Percentiles rank a stretch among this genome's conserved stretches.
phyloP scores from a whole-genome alignment of 352 stramenopile genomes.

The Phytopythium vexans region DNA sequence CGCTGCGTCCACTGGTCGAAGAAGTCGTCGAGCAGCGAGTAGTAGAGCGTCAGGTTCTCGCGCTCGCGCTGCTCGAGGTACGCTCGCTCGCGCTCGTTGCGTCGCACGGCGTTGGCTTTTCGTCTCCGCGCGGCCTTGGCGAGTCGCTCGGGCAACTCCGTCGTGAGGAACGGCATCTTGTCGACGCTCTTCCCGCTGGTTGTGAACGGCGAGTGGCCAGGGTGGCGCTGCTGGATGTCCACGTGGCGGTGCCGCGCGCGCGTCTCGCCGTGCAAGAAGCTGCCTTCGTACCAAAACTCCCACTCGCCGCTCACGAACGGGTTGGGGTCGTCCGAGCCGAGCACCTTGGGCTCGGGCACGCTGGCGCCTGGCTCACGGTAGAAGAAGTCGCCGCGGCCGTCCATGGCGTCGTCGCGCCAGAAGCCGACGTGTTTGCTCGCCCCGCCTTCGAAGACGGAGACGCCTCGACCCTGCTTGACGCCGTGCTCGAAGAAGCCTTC shows the following conservation, averaged over 20 bases:
- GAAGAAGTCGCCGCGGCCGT: conserved; percentile 56
- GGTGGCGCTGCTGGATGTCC: conserved; percentile 20
- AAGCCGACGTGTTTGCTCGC: conserved; percentile 54
- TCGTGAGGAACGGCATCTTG: conserved; percentile 57
- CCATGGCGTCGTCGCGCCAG: conserved; percentile 63
- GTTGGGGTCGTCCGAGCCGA: conserved; percentile 1
- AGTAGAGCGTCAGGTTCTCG: conserved; percentile 55
- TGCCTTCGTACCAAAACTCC: conserved; percentile 76
- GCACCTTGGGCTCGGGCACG: too few relatives aligned
- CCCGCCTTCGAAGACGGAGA: conserved; percentile 29
- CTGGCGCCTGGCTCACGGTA: conserved; percentile 14
- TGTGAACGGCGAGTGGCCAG: conserved; percentile 45
- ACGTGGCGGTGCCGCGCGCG: conserved; percentile 52
- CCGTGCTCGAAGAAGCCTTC: conserved; percentile 61
- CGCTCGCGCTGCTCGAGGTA: conserved; percentile 45
- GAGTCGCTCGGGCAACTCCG: conserved; percentile 29
- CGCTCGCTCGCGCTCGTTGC: conserved; percentile 29
- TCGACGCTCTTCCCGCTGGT: conserved; percentile 63
- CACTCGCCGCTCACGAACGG: conserved; percentile 8
- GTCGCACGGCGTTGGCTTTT: conserved; percentile 34
- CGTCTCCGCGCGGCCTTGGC: conserved; percentile 31
- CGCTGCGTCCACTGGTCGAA: conserved; percentile 56
- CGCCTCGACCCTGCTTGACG: conserved; percentile 38
- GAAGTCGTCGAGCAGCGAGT: conserved; percentile 54
- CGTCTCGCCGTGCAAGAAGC: conserved; percentile 58